A percentile compares a stretch with the other conserved stretches of the same genome.
Conservation (phyloP, 2,329 filamentous ascomycete species). For the Claviceps arundinis region DNA sequence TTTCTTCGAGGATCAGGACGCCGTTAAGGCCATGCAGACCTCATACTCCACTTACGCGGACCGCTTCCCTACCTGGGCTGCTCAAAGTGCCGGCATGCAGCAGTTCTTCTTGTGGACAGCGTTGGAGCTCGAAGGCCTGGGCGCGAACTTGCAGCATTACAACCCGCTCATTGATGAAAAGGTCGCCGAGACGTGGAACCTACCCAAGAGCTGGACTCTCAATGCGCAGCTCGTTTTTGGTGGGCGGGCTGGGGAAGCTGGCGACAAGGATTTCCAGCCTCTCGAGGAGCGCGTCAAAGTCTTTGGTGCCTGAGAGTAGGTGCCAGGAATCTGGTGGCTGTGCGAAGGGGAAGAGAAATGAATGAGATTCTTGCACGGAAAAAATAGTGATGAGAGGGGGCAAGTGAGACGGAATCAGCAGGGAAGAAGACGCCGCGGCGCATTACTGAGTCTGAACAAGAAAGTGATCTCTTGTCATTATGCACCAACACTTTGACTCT, state of each 20-base stretch:
- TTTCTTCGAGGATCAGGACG: conserved; percentile 70
- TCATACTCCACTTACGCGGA: conserved; percentile 64
- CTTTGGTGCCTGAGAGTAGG: conserved; percentile 30
- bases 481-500: too few relatives aligned
- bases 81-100: conserved; percentile 65
- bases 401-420: too few relatives aligned
- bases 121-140: conserved; percentile 71
- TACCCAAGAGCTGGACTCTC: conserved; percentile 63
- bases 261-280: conserved; percentile 51
- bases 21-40: conserved; percentile 52
- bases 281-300: conserved; percentile 55
- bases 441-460: too few relatives aligned
- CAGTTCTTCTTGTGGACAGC: conserved; percentile 72
- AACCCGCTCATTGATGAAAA: conserved; percentile 66
- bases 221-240: conserved; percentile 80
- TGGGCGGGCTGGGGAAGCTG: conserved; percentile 39
- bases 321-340: not conserved
- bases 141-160: conserved; percentile 87
- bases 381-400: not conserved
- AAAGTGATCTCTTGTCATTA: too few relatives aligned
- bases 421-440: too few relatives aligned
- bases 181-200: conserved; percentile 53
- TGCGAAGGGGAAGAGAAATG: not conserved
- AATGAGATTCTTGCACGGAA: not conserved
- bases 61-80: conserved; percentile 64